These are phyloP conservation scores for Trichomonas vaginalis DNA, from an alignment of 208 protist genomes.

Conservation along the genomic window DNA sequence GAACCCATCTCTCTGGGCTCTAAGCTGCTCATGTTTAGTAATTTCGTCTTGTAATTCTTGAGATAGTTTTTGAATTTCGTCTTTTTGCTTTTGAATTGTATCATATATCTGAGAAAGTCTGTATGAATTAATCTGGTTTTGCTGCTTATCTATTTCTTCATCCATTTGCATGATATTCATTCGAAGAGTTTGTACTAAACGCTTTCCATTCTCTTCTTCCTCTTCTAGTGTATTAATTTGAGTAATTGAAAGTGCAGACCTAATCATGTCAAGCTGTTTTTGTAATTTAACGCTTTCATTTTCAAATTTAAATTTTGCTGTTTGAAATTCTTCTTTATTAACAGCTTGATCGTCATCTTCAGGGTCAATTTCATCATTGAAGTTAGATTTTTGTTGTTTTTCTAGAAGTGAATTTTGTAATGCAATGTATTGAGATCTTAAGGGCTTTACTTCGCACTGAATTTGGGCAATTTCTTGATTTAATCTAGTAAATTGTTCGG, in stretches of 20 bases:
- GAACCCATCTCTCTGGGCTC: background rate
- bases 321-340: background rate
- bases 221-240: background rate
- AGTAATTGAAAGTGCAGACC: background rate
- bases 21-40: background rate
- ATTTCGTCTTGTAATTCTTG: background rate
- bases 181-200: background rate
- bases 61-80: background rate
- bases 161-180: background rate
- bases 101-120: background rate
- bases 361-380: background rate
- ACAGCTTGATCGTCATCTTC: background rate
- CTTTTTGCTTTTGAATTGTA: background rate
- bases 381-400: background rate
- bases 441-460: conserved; percentile 4
- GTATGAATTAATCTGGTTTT: background rate
- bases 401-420: background rate
- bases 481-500: background rate
- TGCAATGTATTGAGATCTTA: background rate
- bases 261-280: background rate
- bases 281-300: background rate
- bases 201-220: background rate
- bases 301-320: background rate
- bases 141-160: background rate
- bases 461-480: background rate